Base-by-base conservation (phyloP, 2,329 filamentous ascomycete genomes). In the Cercospora sp. region DNA sequence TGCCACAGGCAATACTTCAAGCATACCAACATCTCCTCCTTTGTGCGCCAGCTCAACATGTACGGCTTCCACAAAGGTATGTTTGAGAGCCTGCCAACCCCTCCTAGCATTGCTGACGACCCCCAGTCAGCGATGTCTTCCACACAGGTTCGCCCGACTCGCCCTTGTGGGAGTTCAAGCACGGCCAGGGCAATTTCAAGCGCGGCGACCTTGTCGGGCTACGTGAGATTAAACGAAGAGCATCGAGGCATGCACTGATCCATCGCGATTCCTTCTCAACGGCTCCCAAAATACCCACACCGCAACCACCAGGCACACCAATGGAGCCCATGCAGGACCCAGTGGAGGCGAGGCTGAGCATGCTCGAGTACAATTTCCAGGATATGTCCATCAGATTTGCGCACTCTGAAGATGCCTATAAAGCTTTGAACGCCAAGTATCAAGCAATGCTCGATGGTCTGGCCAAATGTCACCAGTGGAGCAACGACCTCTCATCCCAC, bases 21-120 rank as follows among this genome's bases (percentile, higher is more conserved):
- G 78, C 95, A 99, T 79, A 99, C 94, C 74, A 99, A 99, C 78
- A 97, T 98, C 69, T 98, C 95, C 10, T 98, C 95, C 0, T 99
- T 99, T 79, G 95, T 99, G 60, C 89, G 95, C 60, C 95, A 99
- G 82, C 83, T 99, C 61, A 99, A 99, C 79, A 99, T 99, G 95
- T 99, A 99, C 75, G 95, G 95, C 6, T 99, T 99, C 80, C 95
- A 99, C 79, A 99, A 99, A 91, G 94, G 94, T 96, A 80, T 60
- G 79, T 72, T n/a, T 16, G 13, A 12, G 8, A 7, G 8, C 23
- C 31, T 13, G 23, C n/a, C 33, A 40, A 16, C 16, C 8, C 58
- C 40, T 9, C 12, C 9, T 18, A 18, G 26, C 31, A 20, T 23
- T 30, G 30, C 67, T 68, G 20, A 68, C 42, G 2, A 13, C 2